A percentile compares a stretch with the other conserved stretches of the same genome.
Evolutionary conservation across 176 grass and related monocot species (phyloP).

Genomic region (Hyparrhenia diplandra): DNA sequence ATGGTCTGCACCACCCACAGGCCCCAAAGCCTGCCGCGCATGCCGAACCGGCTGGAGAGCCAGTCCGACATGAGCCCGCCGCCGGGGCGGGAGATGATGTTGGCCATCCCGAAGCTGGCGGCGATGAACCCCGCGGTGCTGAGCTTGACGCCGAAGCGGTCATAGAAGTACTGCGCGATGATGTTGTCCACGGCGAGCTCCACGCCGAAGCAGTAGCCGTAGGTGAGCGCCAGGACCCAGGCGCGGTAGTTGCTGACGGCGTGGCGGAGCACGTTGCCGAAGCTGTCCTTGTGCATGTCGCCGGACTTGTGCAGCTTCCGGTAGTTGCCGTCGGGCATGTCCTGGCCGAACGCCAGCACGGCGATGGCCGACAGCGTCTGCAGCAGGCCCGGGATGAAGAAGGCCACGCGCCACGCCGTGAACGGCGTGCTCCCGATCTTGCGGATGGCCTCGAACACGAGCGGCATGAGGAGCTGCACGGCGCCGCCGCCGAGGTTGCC

Average conservation of each 20-base stretch:
- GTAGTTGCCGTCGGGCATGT: conserved; percentile 91
- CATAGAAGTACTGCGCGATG: conserved; percentile 89
- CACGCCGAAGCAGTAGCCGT: conserved; percentile 90
- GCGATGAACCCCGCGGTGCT: conserved; percentile 65
- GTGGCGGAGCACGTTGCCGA: conserved; percentile 63
- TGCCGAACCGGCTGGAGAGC: conserved; percentile 60
- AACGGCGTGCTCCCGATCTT: conserved; percentile 68
- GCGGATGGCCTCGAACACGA: conserved; percentile 63
- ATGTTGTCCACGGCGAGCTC: conserved; percentile 95
- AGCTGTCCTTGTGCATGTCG: conserved; percentile 83
- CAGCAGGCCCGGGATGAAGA: conserved; percentile 87
- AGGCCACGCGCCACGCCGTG: conserved; percentile 78
- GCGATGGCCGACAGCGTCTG: conserved; percentile 69
- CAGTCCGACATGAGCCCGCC: conserved; percentile 73
- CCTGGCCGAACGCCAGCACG: conserved; percentile 69
- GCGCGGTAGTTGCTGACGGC: conserved; percentile 70
- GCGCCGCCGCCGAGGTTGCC: conserved; percentile 93
- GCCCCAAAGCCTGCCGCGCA: conserved; percentile 91
- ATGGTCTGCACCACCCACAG: conserved; percentile 73
- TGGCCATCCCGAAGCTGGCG: conserved; percentile 86
- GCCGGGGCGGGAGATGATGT: conserved; percentile 67
- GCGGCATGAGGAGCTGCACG: conserved; percentile 88
- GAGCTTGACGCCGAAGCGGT: conserved; percentile 77
- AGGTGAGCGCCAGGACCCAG: conserved; percentile 81
- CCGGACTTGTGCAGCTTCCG: conserved; percentile 56